Conservation (phyloP, 306 rosid species). For the Styphnolobium japonicum region DNA sequence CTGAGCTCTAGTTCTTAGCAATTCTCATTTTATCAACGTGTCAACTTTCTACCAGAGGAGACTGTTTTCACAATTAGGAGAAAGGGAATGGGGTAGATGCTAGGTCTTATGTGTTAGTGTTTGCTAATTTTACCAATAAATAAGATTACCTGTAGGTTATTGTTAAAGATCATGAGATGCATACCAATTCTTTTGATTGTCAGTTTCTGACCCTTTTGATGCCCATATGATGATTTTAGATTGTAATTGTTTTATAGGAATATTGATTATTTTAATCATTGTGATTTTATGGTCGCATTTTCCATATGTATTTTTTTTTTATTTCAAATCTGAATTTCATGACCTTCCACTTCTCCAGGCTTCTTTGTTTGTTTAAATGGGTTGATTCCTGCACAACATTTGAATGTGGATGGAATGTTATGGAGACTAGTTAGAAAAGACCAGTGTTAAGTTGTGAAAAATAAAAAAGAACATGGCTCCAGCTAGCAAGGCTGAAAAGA, state of each 20-base stretch:
- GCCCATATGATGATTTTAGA: background rate
- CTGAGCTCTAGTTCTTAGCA: background rate
- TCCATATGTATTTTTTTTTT: background rate
- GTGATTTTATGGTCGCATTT: background rate
- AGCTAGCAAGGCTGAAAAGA: slow-evolving; percentile 67
- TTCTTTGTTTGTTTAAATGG: slow-evolving; percentile 18
- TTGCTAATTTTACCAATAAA: background rate
- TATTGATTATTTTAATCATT: background rate
- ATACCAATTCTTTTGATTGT: background rate
- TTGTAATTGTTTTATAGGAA: background rate
- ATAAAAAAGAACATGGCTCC: slow-evolving; percentile 49
- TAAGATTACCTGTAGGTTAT: background rate
- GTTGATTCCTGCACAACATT: slow-evolving; percentile 10
- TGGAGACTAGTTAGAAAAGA: slow-evolving; percentile 34
- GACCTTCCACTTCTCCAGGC: slow-evolving; percentile 22
- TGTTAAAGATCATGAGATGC: background rate
- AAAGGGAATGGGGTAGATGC: background rate
- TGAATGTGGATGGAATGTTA: slow-evolving; percentile 9
- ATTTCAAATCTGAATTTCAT: background rate
- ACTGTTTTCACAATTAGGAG: background rate
- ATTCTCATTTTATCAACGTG: background rate
- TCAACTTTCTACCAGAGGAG: background rate
- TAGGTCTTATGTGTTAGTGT: background rate
- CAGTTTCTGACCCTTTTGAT: slow-evolving; percentile 1
- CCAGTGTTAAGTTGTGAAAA: slow-evolving; percentile 18